Percentiles rank a stretch among this genome's conserved stretches.
Conservation (phyloP, 768 basidiomycete species). For the Antrodiella citrinella region DNA sequence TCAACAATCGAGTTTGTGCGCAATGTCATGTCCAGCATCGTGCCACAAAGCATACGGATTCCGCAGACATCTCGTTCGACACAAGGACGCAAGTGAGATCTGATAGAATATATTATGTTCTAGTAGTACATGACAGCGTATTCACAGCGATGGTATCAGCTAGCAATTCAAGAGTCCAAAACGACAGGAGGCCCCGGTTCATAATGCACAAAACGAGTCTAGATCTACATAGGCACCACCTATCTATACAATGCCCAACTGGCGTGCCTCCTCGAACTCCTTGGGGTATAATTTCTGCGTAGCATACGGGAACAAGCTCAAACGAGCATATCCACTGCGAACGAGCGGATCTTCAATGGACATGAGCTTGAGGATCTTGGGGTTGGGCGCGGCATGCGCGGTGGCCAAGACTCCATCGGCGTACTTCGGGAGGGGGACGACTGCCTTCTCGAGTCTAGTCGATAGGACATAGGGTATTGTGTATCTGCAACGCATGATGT, state of each 20-base stretch:
- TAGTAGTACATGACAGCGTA: too few relatives aligned
- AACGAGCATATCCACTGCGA: constrained; percentile 22
- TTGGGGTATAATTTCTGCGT: constrained; percentile 19
- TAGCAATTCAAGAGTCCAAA: too few relatives aligned
- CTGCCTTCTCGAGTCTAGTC: constrained; percentile 20
- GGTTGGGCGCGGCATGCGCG: constrained; percentile 19
- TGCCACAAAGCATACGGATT: too few relatives aligned
- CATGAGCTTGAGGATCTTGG: constrained; percentile 19
- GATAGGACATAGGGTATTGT: constrained; percentile 25
- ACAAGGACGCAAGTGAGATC: too few relatives aligned
- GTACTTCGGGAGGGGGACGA: constrained; percentile 21
- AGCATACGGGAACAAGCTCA: constrained; percentile 20
- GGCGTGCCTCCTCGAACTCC: constrained; percentile 8
- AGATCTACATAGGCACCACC: too few relatives aligned
- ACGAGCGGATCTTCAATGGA: constrained; percentile 18
- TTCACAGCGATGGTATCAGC: too few relatives aligned
- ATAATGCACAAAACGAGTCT: too few relatives aligned
- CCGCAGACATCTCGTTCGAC: too few relatives aligned
- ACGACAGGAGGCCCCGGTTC: too few relatives aligned
- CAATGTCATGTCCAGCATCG: too few relatives aligned
- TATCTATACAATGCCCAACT: constrained; percentile 7
- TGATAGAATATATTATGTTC: too few relatives aligned
- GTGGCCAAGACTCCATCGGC: constrained; percentile 16
- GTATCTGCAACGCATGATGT: constrained; percentile 8
- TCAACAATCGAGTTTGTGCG: too few relatives aligned